Evolutionary conservation across 768 basidiomycete genomes (phyloP), one percentile per base, ranked within the genome.

Genomic region (Lanmaoa rubissima): DNA sequence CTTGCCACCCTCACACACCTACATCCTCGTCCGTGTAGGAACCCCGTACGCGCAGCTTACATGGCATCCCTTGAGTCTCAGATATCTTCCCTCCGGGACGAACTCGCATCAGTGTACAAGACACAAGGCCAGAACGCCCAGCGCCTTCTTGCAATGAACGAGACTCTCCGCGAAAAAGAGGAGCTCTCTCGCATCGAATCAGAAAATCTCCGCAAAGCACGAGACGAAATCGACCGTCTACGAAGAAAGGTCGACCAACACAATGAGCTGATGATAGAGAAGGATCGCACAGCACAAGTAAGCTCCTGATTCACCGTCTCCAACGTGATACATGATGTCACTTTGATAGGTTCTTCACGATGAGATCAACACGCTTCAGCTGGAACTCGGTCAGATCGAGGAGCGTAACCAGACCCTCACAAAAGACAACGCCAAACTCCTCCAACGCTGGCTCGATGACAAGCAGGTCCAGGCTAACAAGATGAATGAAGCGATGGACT

Each of bases 41-140:
- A 93, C 69, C 87, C 92, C 26, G 88, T 95, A 41, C 85, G 88
- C 42, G 84, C 88, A 38, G 94, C 94, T 16, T 93, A 96, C 72
- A 85, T 95, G 72, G 78, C 87, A 1, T 97, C 96, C 19, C 85
- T 98, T 47, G 95, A 98, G 72, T 87, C 90, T 5, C 94, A 98
- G 69, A 90, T 98, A 71, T 92, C 93, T 2, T 87, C 90, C 12
- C 78, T 97, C 48, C 87, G 95, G 35, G 90, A 92, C 63, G 96
- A 98, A 71, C 81, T 98, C 48, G 92, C 95, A 3, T 92, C 90
- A 10, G 86, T 96, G 1, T 99, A 98, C 79, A 95, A 96, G 73
- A 92, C 93, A 0, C 95, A 98, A 60, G 91, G 92, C 5, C 93
- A 96, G 74, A 96, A 97, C 71, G 91, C 94, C 1, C 95, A 97